Evolutionary conservation across 805 yeast genomes (phyloP).

Genomic region (Candida verbasci): DNA sequence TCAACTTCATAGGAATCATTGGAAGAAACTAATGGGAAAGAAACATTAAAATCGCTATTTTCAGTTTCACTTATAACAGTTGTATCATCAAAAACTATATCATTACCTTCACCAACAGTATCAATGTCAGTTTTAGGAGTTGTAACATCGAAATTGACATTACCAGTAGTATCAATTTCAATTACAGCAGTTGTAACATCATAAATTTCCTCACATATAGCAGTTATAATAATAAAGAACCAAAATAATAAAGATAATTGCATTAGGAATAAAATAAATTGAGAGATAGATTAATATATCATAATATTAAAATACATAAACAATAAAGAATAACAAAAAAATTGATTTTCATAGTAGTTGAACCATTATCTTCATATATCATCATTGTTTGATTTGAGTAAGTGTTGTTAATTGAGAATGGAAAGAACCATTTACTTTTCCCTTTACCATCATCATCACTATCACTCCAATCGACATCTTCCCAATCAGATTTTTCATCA

Average conservation of each 20-base stretch:
- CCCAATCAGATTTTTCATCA: slow-evolving; percentile 5
- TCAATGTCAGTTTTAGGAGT: too few species aligned
- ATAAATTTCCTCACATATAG: too few species aligned
- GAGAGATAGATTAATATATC: not conserved
- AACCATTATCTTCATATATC: not conserved
- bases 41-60: not conserved
- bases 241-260: not conserved
- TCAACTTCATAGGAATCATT: slow-evolving; percentile 2
- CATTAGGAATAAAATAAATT: not conserved
- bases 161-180: too few species aligned
- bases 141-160: too few species aligned
- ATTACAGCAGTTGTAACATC: too few species aligned
- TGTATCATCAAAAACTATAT: too few species aligned
- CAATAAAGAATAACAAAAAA: slow-evolving; percentile 4
- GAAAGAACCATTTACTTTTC: slow-evolving; percentile 3
- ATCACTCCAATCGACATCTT: slow-evolving; percentile 2
- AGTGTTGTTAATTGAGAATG: not conserved
- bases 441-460: not conserved
- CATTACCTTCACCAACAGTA: too few species aligned
- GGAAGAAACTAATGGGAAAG: not conserved
- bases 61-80: not conserved
- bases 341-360: not conserved
- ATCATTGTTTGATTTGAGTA: not conserved
- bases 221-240: not conserved
- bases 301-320: slow-evolving; percentile 5